Evolutionary conservation across 2,329 filamentous ascomycete species (phyloP).

Genomic region (Penicillium sp.): DNA sequence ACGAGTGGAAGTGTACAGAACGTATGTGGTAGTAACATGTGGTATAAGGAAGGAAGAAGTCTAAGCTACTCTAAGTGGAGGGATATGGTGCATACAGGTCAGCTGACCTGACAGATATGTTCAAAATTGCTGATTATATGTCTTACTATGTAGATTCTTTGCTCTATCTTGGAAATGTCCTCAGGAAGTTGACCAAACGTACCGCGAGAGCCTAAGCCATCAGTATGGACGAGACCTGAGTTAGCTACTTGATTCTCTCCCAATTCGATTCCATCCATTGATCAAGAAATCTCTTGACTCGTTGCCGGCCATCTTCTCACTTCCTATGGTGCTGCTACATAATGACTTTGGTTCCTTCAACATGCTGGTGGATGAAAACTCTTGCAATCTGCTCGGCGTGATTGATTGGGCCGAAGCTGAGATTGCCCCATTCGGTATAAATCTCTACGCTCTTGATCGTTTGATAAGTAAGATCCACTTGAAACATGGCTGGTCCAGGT

Average conservation of each 20-base stretch:
- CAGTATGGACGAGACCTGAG: constrained; percentile 34
- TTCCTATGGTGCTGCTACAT: constrained; percentile 44
- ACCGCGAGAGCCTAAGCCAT: constrained; percentile 24
- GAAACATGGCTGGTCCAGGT: constrained; percentile 34
- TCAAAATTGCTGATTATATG: constrained; percentile 11
- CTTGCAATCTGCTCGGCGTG: constrained; percentile 42
- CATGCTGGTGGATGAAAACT: constrained; percentile 40
- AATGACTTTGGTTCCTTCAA: constrained; percentile 42
- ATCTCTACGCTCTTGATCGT: constrained; percentile 37
- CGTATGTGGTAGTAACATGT: too few relatives aligned
- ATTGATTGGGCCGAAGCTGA: constrained; percentile 47
- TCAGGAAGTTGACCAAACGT: constrained; percentile 28
- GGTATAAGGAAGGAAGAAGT: too few relatives aligned
- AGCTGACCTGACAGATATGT: too few relatives aligned
- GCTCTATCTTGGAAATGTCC: constrained; percentile 40
- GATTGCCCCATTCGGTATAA: constrained; percentile 43
- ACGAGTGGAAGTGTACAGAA: too few relatives aligned
- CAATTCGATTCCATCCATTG: constrained; percentile 34
- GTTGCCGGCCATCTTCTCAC: constrained; percentile 35
- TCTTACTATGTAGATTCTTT: constrained; percentile 37
- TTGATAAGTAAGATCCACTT: constrained; percentile 40
- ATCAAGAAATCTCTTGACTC: constrained; percentile 34
- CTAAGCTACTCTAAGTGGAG: too few relatives aligned
- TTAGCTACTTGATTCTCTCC: constrained; percentile 34
- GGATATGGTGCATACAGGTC: too few relatives aligned